These are phyloP conservation scores for Kregervanrija pseudodelftensis DNA, from an alignment of 805 yeast species.

Conservation along the genomic window DNA sequence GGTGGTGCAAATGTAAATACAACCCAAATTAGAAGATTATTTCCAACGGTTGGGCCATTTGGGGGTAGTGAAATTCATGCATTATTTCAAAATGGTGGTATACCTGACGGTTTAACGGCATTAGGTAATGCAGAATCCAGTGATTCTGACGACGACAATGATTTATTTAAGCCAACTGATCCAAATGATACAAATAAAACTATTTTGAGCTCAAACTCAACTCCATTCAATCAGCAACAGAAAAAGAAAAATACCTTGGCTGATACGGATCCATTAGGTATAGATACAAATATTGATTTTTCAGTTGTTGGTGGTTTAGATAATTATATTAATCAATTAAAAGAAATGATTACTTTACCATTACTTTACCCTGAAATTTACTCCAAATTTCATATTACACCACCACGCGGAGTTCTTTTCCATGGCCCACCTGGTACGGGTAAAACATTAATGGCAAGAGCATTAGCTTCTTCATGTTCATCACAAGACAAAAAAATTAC, in stretches of 20 bases:
- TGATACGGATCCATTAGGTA: conserved; percentile 90
- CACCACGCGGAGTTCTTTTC: conserved; percentile 94
- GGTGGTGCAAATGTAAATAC: conserved; percentile 21
- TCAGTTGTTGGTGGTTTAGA: conserved; percentile 87
- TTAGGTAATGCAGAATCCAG: conserved; percentile 35
- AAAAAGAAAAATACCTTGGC: conserved; percentile 59
- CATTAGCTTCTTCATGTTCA: conserved; percentile 91
- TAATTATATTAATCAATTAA: conserved; percentile 81
- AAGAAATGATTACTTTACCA: conserved; percentile 95
- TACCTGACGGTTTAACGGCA: conserved; percentile 36
- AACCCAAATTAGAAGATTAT: conserved; percentile 56
- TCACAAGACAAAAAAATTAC: conserved; percentile 81
- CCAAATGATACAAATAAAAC: conserved; percentile 24
- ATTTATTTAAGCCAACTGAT: conserved; percentile 27
- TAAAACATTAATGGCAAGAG: conserved; percentile 96
- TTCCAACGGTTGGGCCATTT: conserved; percentile 95
- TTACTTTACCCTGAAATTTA: conserved; percentile 89
- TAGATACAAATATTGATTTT: conserved; percentile 53
- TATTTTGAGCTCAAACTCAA: not conserved
- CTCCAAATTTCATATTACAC: conserved; percentile 82
- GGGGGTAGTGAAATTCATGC: conserved; percentile 94
- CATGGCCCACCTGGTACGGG: conserved; percentile 99
- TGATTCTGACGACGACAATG: conserved; percentile 43
- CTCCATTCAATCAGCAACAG: not conserved
- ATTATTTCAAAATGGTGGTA: conserved; percentile 58